Base-by-base conservation (phyloP, 2,329 filamentous ascomycete genomes). In the Aureobasidium sp. region DNA sequence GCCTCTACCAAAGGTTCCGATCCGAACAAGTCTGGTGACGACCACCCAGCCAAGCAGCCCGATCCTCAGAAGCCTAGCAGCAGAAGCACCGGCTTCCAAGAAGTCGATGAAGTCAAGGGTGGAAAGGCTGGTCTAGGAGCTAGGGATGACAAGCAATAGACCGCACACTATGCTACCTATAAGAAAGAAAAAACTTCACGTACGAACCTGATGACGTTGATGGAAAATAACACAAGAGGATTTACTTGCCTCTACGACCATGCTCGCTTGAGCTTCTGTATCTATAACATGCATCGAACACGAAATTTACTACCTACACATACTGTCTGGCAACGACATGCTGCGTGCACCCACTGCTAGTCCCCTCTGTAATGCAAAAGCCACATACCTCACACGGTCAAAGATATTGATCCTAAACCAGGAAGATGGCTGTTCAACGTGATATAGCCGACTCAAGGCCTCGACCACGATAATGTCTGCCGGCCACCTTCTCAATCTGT, bases 31-130 rank as follows among this genome's bases (percentile, higher is more conserved):
- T 60, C 29, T 8, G 65, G 65, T 2, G 62, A 65, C 32, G 63
- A 69, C 17, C 66, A 70, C 50, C 68, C 68, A 1, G 67, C 67
- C 1, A 70, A 69, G 54, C 68, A 70, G 47, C 67, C 67, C 0
- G 67, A 70, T 48, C 48, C 59, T 6, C 67, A 70, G 55, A 53
- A 56, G 16, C 50, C 65, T 56, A 65, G 65, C 4, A 61, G 55
- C 1, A 56, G 65, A 38, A 64, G 49, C 29, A 70, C 67, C 16
- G 67, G 68, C 0, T 67, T 70, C 47, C 41, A 57, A 14, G 55
- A 61, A 34, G 48, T 55, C 10, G 30, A 55, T 30, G 63, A 63
- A 6, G 64, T 68, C 2, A 58, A 65, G 45, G 66, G 67, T 7
- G 66, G 68, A 22, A 68, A 68, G 57, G 62, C 63, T 34, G 65